Base-by-base conservation (phyloP, 257 asterid genomes). In the Solanum lignicaule region DNA sequence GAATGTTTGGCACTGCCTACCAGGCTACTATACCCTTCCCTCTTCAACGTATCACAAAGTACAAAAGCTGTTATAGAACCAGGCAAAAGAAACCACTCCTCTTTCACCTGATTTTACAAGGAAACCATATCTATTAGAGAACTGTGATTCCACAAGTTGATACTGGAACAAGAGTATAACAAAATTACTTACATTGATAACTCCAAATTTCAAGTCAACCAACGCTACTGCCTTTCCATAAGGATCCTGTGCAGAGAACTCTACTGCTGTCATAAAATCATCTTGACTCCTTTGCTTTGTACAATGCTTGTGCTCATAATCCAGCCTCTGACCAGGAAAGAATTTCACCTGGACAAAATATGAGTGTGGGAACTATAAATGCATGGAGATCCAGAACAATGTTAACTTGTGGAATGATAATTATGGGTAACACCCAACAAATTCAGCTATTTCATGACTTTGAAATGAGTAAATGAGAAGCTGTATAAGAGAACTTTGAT, bases 221-320 rank as follows among this genome's bases (percentile, higher is more conserved):
- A 94, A 89, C 72, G 98, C 98, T 87, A 93, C 89, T 29, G 98
- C 96, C 87, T 89, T 93, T 72, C 99, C 99, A 87, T 96, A 96
- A 27, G 98, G 98, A 69, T 92, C 81, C 87, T 93, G 93, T 18
- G 91, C 92, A 38, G 98, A 94, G 93, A 95, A 96, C 90, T 94
- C 94, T 21, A 94, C 93, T 18, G 95, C 99, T 43, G 99, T 96
- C 78, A 96, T 83, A 71, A 94, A 92, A 89, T 93, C 90, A 83
- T 66, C 87, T 29, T 87, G 92, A 65, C 75, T 88, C 87, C 92
- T 92, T 79, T 94, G 96, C 68, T 91, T 91, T 84, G 89, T 91
- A 25, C 98, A 95, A 73, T 88, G 92, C 91, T 91, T 95, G n/a
- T 89, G 84, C 86, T 95, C 98, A 84, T 96, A 97, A 65, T 95